Percentiles rank a stretch among this genome's conserved stretches.
phyloP scores from a whole-genome alignment of 2,329 filamentous ascomycete species.

The Sphaerulina vaccinii region DNA sequence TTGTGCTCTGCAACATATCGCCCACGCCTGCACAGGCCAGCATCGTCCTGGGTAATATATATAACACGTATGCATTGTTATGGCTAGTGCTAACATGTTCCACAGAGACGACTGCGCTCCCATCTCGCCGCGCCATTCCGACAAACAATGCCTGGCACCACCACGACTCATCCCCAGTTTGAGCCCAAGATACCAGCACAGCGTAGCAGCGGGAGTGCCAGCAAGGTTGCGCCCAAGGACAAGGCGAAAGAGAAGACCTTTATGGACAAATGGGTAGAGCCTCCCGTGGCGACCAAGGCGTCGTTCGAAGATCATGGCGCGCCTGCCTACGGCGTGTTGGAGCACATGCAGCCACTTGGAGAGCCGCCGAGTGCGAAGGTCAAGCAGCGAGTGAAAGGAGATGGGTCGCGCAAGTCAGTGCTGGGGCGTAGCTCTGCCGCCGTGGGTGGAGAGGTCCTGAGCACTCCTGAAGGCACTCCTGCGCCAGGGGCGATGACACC shows the following conservation, averaged over 20 bases:
- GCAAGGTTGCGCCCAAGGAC: conserved; percentile 32
- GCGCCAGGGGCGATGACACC: conserved; percentile 31
- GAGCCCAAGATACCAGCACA: conserved; percentile 3
- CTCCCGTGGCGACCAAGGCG: conserved; percentile 54
- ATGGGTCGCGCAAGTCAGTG: conserved; percentile 43
- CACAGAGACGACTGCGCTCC: conserved; percentile 18
- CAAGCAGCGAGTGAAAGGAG: conserved; percentile 54
- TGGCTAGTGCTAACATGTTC: conserved; percentile 15
- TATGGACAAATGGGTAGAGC: conserved; percentile 52
- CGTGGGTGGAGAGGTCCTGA: conserved; percentile 42
- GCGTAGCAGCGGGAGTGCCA: conserved; percentile 39
- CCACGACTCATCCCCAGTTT: conserved; percentile 11
- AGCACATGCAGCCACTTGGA: conserved; percentile 81
- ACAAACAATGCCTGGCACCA: conserved; percentile 10
- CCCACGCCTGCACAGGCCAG: conserved; percentile 9
- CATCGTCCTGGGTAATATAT: conserved; percentile 19
- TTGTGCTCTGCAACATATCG: conserved; percentile 10
- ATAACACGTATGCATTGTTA: neutral
- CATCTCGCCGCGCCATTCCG: conserved; percentile 3
- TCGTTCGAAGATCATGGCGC: conserved; percentile 79
- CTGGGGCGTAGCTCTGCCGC: conserved; percentile 44
- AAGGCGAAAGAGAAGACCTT: conserved; percentile 38
- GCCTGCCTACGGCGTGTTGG: conserved; percentile 69
- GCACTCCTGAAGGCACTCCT: conserved; percentile 45
- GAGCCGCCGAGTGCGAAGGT: conserved; percentile 64